Evolutionary conservation across 163 green algal species (phyloP), one percentile per base, ranked within the genome.

Genomic region (Scenedesmus sp.): DNA sequence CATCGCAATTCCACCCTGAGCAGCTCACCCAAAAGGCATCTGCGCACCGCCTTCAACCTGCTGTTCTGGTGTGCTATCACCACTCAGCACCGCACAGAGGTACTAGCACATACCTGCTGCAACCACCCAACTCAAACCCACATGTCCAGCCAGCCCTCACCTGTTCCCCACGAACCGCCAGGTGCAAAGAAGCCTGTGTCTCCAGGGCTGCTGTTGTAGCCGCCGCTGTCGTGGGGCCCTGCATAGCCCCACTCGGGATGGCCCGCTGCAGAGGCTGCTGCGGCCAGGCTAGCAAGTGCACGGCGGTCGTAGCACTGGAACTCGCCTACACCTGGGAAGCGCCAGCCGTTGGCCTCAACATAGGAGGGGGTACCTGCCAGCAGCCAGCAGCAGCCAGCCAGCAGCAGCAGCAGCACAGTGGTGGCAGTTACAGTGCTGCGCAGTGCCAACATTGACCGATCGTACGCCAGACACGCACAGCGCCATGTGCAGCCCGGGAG

Each of bases 291-390:
- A 26, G 94, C 95, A 42, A 99, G 92, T 89, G 98, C 97, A 81
- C 97, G 96, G 18, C 93, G 91, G 94, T 99, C 98, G 92, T 99
- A 99, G 95, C 98, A 99, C 94, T 99, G 97, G 93, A 99, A 99
- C 94, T 99, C 97, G 37, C 98, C 98, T 0, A 99, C 95, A 26
- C 98, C 98, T 3, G 98, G 98, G 91, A 99, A 99, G 37, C 95
- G 93, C 98, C 98, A 99, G 6, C 97, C 97, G 91, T 99, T 96
- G 46, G 95, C 95, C 90, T 99, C 98, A 0, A 97, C 95, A 91
- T 99, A 99, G 0, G 96, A 97, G 30, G 97, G n/a, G 97, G 91
- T 99, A 99, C 43, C 82, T 93, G 89, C 87, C 88, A 73, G 83
- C 72, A 92, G 24, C 24, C n/a, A 53, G 33, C 49, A 78, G n/a